phyloP scores from a whole-genome alignment of 495 filamentous ascomycete species.

The Pyronema domesticum region DNA sequence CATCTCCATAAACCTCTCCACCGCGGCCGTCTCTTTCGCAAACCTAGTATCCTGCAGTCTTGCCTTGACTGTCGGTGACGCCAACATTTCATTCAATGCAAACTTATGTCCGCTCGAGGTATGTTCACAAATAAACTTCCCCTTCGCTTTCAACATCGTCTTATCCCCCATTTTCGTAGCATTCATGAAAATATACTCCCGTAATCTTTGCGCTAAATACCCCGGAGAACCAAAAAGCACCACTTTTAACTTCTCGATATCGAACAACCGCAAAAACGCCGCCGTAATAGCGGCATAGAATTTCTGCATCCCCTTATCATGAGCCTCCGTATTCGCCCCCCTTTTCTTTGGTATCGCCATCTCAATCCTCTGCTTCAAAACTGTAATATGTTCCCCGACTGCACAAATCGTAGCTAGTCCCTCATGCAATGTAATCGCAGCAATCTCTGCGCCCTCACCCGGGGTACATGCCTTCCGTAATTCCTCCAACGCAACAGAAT shows the following conservation, averaged over 20 bases:
- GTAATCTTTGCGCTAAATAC: conserved; percentile 66
- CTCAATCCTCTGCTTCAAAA: conserved; percentile 76
- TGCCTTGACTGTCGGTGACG: conserved; percentile 54
- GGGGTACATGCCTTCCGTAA: conserved; percentile 63
- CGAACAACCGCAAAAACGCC: conserved; percentile 59
- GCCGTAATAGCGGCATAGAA: conserved; percentile 68
- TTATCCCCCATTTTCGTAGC: conserved; percentile 53
- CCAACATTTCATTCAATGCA: conserved; percentile 67
- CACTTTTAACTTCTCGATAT: conserved; percentile 49
- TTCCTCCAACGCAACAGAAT: conserved; percentile 64
- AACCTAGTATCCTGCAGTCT: conserved; percentile 73
- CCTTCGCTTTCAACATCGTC: conserved; percentile 39
- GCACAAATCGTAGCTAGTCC: conserved; percentile 79
- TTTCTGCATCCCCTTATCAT: conserved; percentile 54
- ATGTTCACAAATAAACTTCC: conserved; percentile 58
- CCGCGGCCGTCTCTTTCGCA: conserved; percentile 61
- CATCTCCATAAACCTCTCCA: conserved; percentile 69
- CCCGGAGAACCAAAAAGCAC: conserved; percentile 81
- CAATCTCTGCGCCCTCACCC: conserved; percentile 58
- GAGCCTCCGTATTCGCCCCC: conserved; percentile 36
- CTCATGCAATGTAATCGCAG: conserved; percentile 88
- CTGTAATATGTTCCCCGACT: conserved; percentile 77
- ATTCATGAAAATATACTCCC: conserved; percentile 55
- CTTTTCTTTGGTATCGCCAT: conserved; percentile 66
- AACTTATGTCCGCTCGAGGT: conserved; percentile 70